Base-by-base conservation (phyloP, 2,329 filamentous ascomycete species). In the Cryphonectria radicalis region DNA sequence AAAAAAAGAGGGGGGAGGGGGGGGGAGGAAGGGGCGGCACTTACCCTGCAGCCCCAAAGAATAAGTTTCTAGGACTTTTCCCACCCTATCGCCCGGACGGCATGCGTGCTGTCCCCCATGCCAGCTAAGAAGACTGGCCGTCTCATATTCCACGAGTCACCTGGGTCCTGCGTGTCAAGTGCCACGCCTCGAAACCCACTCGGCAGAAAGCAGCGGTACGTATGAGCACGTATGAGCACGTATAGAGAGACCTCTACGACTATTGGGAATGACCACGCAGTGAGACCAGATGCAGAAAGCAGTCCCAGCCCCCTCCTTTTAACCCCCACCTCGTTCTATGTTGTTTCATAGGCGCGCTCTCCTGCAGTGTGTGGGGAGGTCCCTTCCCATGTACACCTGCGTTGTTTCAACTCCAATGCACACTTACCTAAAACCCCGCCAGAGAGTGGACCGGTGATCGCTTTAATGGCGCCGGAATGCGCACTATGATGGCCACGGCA, bases 81-180 rank as follows among this genome's bases (percentile, higher is more conserved):
- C 43, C 46, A 32, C 57, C 64, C 64, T 66, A 66, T 66, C 64
- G 57, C 11, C 62, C 62, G 22, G 25, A 19, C 57, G 32, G 13
- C 19, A 37, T 55, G 46, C 64, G 32, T 53, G 43, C 40, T 22
- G 46, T 55, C 50, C 6, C 42, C 19, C 43, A 50, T 50, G 43
- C 5, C 19, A 50, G 7, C 22, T 22, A n/a, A n/a, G 28, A 19
- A 40, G 32, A 53, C 13, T 19, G 19, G 17, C 25, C 57, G 64
- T 57, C 64, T 66, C 64, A 66, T 37, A 55, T 66, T 66, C 46
- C 46, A 62, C 43, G 43, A 37, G 32, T 53, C 42, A 55, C 19
- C 63, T 65, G 25, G 7, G 43, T 19, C 46, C 19, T 6, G 28
- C 10, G 32, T 53, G 46, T 66, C 46, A n/a, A 25, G 28, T 11